Conservation (phyloP, 805 yeast species). For the Nakazawaea molendinolei region DNA sequence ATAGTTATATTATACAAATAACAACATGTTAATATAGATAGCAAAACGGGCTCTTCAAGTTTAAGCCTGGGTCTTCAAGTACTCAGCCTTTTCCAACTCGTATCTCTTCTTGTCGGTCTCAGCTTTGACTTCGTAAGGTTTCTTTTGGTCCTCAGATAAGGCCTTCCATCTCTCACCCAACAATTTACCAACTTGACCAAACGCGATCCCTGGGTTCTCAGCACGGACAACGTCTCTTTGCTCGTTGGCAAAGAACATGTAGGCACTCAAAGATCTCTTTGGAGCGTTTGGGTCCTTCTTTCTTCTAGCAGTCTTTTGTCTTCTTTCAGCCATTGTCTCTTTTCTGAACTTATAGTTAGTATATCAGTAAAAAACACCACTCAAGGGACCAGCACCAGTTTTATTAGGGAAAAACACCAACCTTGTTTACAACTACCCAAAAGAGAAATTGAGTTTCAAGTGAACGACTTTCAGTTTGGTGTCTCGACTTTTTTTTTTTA, state of each 20-base stretch:
- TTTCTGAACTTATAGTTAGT: constrained; percentile 8
- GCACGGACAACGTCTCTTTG: constrained; percentile 93
- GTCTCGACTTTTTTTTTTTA: too few species aligned
- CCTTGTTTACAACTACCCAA: not conserved
- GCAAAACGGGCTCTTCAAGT: not conserved
- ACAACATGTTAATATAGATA: too few species aligned
- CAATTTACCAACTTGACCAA: constrained; percentile 92
- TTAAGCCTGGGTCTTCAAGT: constrained; percentile 30
- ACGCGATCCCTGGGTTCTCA: constrained; percentile 93
- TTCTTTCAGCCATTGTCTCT: constrained; percentile 21
- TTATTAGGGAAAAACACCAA: not conserved
- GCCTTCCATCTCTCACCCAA: constrained; percentile 98
- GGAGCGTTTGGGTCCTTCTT: constrained; percentile 93
- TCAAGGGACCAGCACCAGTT: too few species aligned
- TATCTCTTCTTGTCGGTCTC: constrained; percentile 96
- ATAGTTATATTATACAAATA: not conserved
- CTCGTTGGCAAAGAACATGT: constrained; percentile 98
- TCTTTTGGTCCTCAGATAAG: constrained; percentile 72
- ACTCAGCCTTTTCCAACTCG: constrained; percentile 91
- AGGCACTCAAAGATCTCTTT: constrained; percentile 95
- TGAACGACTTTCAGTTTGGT: not conserved
- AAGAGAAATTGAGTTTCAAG: not conserved
- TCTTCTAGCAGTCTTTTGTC: constrained; percentile 25
- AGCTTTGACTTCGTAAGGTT: constrained; percentile 89
- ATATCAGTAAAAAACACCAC: constrained; percentile 5